Evolutionary conservation across 768 basidiomycete genomes (phyloP), one percentile per base, ranked within the genome.

Genomic region (Leccinum obscurum): DNA sequence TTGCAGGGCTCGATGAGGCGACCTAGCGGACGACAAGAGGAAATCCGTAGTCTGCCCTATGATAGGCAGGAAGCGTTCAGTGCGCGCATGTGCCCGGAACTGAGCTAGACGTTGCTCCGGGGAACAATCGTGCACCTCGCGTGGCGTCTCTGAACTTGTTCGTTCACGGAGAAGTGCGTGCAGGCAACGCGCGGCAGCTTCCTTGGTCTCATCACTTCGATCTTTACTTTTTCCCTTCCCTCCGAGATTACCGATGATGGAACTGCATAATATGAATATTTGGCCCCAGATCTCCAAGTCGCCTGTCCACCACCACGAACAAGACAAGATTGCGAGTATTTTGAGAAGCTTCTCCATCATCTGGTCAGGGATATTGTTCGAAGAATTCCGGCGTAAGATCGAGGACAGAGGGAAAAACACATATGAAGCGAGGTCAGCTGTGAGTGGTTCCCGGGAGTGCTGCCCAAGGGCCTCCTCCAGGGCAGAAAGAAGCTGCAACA

Each of bases 391-490:
- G 53, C 89, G 87, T 37, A 98, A 81, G 54, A 97, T 85, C 30
- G 87, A 84, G 2, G 93, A 93, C 44, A 98, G 72, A 3, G 96
- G 96, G 66, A 93, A 90, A 75, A 95, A 92, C 30, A 86, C 78
- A 72, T 98, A 98, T 50, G 89, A 87, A 49, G 93, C 84, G 52
- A 94, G 79, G 15, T 83, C 82, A 0, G 83, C 69, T 1, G 82
- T 78, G 37, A 93, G 79, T 4, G 77, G 73, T 13, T 75, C 63
- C 41, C 9, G 41, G 10, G 79, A 73, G 26, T 83, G 66, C 6
- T 78, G 75, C n/a, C 70, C 71, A 48, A 94, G 76, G 7, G 75
- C 72, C 8, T 70, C 67, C 56, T 82, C 71, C 30, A 94, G 80
- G 24, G 83, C 75, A 17, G 79, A 74, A 49, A 97, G 79, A 5